phyloP scores from a whole-genome alignment of 2,329 filamentous ascomycete genomes.

The Monosporascus sp. region DNA sequence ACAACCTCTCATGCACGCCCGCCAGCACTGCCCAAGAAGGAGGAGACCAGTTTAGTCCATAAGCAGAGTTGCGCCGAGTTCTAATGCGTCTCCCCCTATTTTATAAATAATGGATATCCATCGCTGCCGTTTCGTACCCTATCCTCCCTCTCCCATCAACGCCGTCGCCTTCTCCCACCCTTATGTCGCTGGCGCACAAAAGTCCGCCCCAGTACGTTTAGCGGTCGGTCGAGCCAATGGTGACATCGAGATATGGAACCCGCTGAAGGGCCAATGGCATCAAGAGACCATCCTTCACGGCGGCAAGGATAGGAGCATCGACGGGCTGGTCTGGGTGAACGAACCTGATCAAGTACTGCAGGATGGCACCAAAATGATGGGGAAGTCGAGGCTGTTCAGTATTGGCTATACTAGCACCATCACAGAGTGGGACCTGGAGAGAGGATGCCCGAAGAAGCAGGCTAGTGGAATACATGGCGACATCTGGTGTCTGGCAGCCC shows the following conservation, averaged over 20 bases:
- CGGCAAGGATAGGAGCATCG: slow-evolving; percentile 79
- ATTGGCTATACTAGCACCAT: slow-evolving; percentile 90
- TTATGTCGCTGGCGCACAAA: slow-evolving; percentile 39
- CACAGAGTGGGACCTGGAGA: slow-evolving; percentile 90
- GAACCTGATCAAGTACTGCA: slow-evolving; percentile 68
- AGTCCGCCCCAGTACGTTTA: slow-evolving; percentile 61
- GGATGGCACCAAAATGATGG: slow-evolving; percentile 56
- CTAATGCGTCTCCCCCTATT: no score
- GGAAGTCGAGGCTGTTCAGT: slow-evolving; percentile 84
- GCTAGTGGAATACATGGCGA: slow-evolving; percentile 91
- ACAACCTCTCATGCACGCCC: no score
- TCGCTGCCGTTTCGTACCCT: slow-evolving; percentile 92
- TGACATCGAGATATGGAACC: slow-evolving; percentile 98
- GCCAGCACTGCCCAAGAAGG: no score
- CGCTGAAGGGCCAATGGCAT: slow-evolving; percentile 73
- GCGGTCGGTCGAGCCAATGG: slow-evolving; percentile 91
- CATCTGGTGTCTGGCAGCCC: slow-evolving; percentile 91
- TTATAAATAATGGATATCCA: slow-evolving; percentile 76
- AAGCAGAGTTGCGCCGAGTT: no score
- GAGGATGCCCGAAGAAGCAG: slow-evolving; percentile 70
- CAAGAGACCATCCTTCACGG: slow-evolving; percentile 84
- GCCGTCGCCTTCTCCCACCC: slow-evolving; percentile 89
- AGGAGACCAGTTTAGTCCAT: no score
- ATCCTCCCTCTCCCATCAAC: slow-evolving; percentile 87
- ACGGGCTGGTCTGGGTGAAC: slow-evolving; percentile 86